Conservation (phyloP, 352 stramenopile genomes). For the Phytopythium delawarense region DNA sequence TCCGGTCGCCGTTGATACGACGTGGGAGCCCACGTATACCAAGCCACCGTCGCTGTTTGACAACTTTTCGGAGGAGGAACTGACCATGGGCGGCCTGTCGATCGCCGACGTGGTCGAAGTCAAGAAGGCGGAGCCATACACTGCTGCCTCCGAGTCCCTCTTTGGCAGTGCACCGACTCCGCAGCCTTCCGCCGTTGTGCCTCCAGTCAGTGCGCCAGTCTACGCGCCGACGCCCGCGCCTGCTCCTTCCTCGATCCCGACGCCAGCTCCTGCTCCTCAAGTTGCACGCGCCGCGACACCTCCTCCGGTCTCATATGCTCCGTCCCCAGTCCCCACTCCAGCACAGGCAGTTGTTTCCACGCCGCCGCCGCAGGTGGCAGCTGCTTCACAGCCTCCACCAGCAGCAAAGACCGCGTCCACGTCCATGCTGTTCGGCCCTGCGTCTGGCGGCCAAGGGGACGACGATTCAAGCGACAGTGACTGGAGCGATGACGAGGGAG, state of each 20-base stretch:
- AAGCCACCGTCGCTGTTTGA: slow-evolving; percentile 8
- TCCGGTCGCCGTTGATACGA: slow-evolving; percentile 2
- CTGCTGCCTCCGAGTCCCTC: slow-evolving; percentile 18
- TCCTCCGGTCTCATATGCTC: background rate
- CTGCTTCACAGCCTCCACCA: slow-evolving; percentile 8
- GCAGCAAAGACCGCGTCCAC: slow-evolving; percentile 12
- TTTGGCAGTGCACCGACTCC: slow-evolving; percentile 19
- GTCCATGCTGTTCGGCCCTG: slow-evolving; percentile 32
- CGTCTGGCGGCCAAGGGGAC: slow-evolving; percentile 13
- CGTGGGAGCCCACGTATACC: slow-evolving; percentile 3
- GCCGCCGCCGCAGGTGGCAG: background rate
- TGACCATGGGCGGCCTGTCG: slow-evolving; percentile 27
- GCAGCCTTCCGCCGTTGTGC: background rate
- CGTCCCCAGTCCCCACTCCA: slow-evolving; percentile 5
- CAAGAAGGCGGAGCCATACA: slow-evolving; percentile 11
- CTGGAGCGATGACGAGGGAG: slow-evolving; percentile 62
- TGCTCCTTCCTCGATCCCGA: slow-evolving; percentile 4
- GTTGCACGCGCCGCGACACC: background rate
- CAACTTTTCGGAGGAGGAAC: slow-evolving; percentile 48
- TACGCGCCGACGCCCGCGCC: background rate
- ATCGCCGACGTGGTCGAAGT: slow-evolving; percentile 21
- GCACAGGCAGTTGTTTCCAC: slow-evolving; percentile 6
- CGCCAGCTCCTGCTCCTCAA: background rate
- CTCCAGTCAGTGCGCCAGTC: background rate
- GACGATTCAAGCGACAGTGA: slow-evolving; percentile 65